phyloP scores from a whole-genome alignment of 1,139 yeast species.

The Geotrichum phurueaensis region DNA sequence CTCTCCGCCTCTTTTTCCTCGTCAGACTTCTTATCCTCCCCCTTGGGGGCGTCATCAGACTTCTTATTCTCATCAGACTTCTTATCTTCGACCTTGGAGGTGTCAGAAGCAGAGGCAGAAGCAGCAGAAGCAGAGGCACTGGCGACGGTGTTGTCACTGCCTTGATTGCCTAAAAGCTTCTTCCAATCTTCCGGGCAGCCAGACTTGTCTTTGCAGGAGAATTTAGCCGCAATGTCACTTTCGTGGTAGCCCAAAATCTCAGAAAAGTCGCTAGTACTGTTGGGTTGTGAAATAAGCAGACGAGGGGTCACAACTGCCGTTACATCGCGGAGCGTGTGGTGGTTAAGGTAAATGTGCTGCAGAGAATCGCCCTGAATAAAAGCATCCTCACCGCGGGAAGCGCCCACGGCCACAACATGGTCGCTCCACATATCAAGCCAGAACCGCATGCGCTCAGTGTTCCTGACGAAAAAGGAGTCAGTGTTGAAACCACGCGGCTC shows the following conservation, averaged over 20 bases:
- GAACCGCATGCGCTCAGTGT: slow-evolving; percentile 9
- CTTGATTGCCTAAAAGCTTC: not conserved
- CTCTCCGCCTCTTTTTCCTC: not conserved
- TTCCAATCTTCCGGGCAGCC: not conserved
- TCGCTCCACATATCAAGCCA: slow-evolving; percentile 14
- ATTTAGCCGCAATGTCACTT: slow-evolving; percentile 3
- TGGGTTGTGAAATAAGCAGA: not conserved
- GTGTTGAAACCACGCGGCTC: not conserved
- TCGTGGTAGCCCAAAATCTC: not conserved
- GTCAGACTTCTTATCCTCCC: not conserved
- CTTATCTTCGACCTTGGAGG: not conserved
- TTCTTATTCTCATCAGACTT: not conserved
- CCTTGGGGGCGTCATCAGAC: not conserved
- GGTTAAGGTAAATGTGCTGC: slow-evolving; percentile 9
- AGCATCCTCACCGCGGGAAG: not conserved
- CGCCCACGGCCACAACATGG: slow-evolving; percentile 1
- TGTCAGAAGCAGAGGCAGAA: not conserved
- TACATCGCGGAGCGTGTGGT: not conserved
- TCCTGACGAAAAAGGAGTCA: slow-evolving; percentile 11
- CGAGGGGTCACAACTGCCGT: slow-evolving; percentile 9
- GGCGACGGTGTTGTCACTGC: not conserved
- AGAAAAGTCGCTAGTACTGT: not conserved
- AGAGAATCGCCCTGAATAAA: slow-evolving; percentile 4
- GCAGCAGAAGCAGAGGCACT: not conserved
- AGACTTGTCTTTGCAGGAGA: not conserved